These are phyloP conservation scores for Pleurotus sapidus DNA, from an alignment of 768 basidiomycete genomes.

Conservation along the genomic window DNA sequence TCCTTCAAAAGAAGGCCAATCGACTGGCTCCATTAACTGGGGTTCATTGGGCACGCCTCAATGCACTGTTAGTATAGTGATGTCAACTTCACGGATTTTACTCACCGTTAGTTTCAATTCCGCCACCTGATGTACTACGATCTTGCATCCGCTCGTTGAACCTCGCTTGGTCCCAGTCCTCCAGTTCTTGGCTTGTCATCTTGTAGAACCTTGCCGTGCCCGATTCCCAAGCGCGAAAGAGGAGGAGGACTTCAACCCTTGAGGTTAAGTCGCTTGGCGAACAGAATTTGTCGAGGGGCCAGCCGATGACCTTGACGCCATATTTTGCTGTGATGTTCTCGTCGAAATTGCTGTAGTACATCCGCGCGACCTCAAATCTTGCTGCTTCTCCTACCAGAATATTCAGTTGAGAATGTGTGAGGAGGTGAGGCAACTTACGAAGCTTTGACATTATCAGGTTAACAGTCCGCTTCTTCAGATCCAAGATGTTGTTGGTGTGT, in stretches of 20 bases:
- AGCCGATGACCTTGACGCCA: conserved; percentile 15
- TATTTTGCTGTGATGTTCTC: conserved; percentile 13
- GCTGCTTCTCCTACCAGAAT: background rate
- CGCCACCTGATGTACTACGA: too few species aligned
- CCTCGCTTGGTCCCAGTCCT: conserved; percentile 6
- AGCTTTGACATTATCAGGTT: conserved; percentile 1
- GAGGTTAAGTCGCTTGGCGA: conserved; percentile 12
- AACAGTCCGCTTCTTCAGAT: background rate
- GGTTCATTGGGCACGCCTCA: too few species aligned
- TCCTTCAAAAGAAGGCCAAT: too few species aligned
- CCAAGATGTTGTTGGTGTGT: background rate
- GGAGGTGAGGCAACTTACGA: background rate
- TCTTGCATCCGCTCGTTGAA: background rate
- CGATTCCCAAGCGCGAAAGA: conserved; percentile 13
- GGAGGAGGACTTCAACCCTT: conserved; percentile 10
- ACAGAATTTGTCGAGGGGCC: conserved; percentile 17
- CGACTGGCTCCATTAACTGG: too few species aligned
- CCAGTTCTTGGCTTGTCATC: conserved; percentile 9
- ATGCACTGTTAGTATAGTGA: too few species aligned
- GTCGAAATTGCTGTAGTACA: conserved; percentile 18
- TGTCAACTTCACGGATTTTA: too few species aligned
- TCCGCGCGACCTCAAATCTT: background rate
- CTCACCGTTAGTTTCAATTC: too few species aligned
- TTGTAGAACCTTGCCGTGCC: conserved; percentile 13
- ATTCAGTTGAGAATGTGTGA: background rate